Evolutionary conservation across 2,329 filamentous ascomycete genomes (phyloP).

Genomic region (Penicillium psychrosexuale): DNA sequence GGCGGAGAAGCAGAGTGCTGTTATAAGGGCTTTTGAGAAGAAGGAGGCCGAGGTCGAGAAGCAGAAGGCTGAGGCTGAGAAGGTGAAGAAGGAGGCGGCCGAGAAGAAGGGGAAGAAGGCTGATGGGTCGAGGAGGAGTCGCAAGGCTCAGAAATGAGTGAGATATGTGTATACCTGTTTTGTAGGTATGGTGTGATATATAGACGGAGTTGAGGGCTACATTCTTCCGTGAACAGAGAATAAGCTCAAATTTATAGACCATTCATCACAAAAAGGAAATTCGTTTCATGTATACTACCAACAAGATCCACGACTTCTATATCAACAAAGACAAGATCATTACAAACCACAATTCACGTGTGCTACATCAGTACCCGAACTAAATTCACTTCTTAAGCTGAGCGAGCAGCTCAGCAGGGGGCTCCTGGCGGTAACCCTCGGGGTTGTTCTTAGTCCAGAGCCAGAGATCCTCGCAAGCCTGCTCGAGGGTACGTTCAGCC

Average conservation of each 20-base stretch:
- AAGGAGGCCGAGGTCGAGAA: constrained; percentile 42
- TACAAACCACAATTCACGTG: background rate
- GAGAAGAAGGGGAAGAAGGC: constrained; percentile 32
- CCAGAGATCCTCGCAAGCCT: constrained; percentile 93
- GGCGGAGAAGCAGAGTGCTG: constrained; percentile 74
- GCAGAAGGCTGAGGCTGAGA: constrained; percentile 66
- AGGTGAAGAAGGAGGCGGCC: constrained; percentile 52
- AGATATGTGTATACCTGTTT: background rate
- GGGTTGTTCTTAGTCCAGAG: constrained; percentile 97
- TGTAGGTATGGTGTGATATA: background rate
- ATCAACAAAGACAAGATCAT: constrained; percentile 10
- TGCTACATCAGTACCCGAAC: constrained; percentile 1
- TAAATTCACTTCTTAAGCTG: constrained; percentile 38
- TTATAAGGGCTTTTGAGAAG: constrained; percentile 58
- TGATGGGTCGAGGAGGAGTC: constrained; percentile 41
- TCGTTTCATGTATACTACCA: constrained; percentile 35
- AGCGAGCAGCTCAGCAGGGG: constrained; percentile 77
- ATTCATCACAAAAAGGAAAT: constrained; percentile 31
- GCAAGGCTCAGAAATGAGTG: constrained; percentile 31
- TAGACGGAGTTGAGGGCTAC: background rate
- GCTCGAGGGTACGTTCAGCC: constrained; percentile 83
- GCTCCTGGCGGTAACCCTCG: constrained; percentile 85
- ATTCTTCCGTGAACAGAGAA: background rate
- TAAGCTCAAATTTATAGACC: constrained; percentile 1
- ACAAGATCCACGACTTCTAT: constrained; percentile 12